A percentile compares a stretch with the other conserved stretches of the same genome.
These are phyloP conservation scores for Vigna angularis DNA, from an alignment of 306 rosid species.

Conservation along the genomic window DNA sequence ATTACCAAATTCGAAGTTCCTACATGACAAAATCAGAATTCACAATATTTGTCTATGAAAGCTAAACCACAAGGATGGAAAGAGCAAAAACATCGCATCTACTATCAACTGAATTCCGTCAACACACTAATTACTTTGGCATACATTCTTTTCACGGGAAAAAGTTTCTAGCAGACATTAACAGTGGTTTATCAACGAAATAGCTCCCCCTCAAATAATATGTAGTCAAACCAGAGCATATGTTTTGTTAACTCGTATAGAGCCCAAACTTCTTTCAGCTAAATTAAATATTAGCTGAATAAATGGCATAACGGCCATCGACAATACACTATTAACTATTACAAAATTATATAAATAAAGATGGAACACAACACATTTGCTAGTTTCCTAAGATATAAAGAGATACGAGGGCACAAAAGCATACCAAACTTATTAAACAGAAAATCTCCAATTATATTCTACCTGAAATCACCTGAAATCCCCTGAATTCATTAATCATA, in stretches of 20 bases:
- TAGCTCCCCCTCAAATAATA: not conserved
- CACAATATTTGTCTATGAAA: not conserved
- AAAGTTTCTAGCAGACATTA: not conserved
- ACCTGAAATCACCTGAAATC: no score
- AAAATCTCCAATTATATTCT: not conserved
- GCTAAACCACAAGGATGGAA: not conserved
- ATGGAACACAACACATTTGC: not conserved
- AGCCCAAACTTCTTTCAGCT: slow-evolving; percentile 11
- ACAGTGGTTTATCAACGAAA: not conserved
- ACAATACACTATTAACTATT: not conserved
- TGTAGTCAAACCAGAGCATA: not conserved
- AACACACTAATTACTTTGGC: not conserved
- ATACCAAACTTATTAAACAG: not conserved
- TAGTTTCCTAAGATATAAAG: not conserved
- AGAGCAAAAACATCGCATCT: slow-evolving; percentile 12
- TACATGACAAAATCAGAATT: not conserved
- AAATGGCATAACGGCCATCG: not conserved
- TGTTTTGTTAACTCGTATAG: not conserved
- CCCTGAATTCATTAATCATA: slow-evolving; percentile 1
- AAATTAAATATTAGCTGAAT: slow-evolving; percentile 1
- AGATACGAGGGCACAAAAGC: not conserved
- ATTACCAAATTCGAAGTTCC: slow-evolving; percentile 6
- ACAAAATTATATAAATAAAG: not conserved
- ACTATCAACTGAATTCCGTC: slow-evolving; percentile 3
- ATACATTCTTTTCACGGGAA: not conserved